These are phyloP conservation scores for Casaregolazyma lundiana DNA, from an alignment of 1,139 yeast genomes.

Conservation along the genomic window DNA sequence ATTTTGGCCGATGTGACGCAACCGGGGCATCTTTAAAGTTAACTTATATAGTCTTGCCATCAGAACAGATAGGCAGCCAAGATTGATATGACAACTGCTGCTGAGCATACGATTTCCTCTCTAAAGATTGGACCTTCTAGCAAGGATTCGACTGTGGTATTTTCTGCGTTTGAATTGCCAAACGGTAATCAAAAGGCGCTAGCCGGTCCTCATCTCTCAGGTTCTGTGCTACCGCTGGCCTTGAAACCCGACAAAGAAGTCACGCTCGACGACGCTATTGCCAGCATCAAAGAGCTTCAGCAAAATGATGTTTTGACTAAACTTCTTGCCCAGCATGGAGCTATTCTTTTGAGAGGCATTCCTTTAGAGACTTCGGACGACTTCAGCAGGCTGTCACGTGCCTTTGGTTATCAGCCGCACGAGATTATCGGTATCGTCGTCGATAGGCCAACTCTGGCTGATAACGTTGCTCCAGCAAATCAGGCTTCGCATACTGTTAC, in stretches of 20 bases:
- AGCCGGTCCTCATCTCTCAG: slow-evolving; percentile 12
- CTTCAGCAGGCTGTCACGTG: slow-evolving; percentile 14
- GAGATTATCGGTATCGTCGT: slow-evolving; percentile 18
- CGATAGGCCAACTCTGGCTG: slow-evolving; percentile 16
- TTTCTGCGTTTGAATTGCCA: slow-evolving; percentile 12
- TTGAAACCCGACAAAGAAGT: slow-evolving; percentile 10
- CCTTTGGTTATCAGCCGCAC: slow-evolving; percentile 18
- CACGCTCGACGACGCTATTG: slow-evolving; percentile 12
- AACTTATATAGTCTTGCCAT: neutral
- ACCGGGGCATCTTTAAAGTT: neutral
- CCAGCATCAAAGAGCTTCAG: slow-evolving; percentile 12
- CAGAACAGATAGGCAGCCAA: neutral
- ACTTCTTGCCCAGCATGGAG: slow-evolving; percentile 13
- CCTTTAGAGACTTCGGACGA: slow-evolving; percentile 15
- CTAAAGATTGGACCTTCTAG: neutral
- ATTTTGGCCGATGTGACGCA: neutral
- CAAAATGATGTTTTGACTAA: slow-evolving; percentile 9
- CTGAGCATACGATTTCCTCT: neutral
- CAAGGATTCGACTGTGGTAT: neutral
- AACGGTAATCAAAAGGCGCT: slow-evolving; percentile 12
- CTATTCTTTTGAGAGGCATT: slow-evolving; percentile 14
- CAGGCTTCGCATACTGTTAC: slow-evolving; percentile 13
- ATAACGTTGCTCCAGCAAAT: slow-evolving; percentile 18
- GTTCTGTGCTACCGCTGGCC: slow-evolving; percentile 14
- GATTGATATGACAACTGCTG: neutral